These are phyloP conservation scores for Fremontodendron californicum DNA, from an alignment of 345 rosid genomes.

Conservation along the genomic window DNA sequence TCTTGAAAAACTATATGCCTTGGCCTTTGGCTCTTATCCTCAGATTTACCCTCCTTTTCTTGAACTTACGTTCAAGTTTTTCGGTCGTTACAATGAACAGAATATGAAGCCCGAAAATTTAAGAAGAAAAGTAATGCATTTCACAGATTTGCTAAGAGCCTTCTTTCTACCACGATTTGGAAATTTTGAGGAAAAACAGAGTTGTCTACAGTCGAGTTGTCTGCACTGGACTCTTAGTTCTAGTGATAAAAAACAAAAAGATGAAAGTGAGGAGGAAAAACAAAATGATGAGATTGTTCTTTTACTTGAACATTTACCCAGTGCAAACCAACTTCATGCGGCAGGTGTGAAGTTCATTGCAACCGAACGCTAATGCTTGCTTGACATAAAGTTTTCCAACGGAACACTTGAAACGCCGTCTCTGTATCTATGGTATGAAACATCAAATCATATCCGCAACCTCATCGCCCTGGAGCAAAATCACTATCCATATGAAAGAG, in stretches of 20 bases:
- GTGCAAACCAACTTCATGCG: slow-evolving; percentile 22
- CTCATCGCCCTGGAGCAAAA: slow-evolving; percentile 30
- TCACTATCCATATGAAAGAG: slow-evolving; percentile 2
- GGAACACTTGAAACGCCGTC: slow-evolving; percentile 20
- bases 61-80: not conserved
- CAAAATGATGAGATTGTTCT: too few relatives aligned
- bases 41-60: not conserved
- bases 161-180: not conserved
- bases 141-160: slow-evolving; percentile 6
- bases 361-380: not conserved
- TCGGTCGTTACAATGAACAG: not conserved
- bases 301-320: slow-evolving; percentile 12
- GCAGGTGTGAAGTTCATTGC: slow-evolving; percentile 17
- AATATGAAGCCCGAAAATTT: fast-evolving
- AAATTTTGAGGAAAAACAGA: too few relatives aligned
- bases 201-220: too few relatives aligned
- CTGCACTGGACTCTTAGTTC: too few relatives aligned
- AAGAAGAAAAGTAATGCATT: not conserved
- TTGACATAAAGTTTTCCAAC: slow-evolving; percentile 11
- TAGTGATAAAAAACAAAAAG: too few relatives aligned
- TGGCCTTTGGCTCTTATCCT: not conserved
- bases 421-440: slow-evolving; percentile 1
- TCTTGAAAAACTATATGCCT: slow-evolving; percentile 7
- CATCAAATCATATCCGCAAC: slow-evolving; percentile 15
- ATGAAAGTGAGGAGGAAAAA: too few relatives aligned